Conservation (phyloP, 163 green algal genomes). For the Coccomyxa subellipsoidea region DNA sequence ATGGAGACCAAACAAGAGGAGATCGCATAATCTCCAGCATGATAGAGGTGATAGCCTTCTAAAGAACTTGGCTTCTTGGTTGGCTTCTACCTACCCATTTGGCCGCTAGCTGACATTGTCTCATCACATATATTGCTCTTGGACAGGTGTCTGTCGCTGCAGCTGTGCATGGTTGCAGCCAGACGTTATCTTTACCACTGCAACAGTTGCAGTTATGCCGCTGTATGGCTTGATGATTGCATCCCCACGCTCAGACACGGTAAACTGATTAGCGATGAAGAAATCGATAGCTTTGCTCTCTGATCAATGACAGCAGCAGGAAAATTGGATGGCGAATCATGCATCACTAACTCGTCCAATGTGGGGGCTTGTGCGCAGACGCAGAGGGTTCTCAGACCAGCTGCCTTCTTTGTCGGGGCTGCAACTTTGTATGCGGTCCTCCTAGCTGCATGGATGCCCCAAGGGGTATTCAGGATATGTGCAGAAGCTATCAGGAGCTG, state of each 20-base stretch:
- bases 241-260: neutral
- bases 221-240: neutral
- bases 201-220: constrained; percentile 2
- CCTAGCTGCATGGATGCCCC: neutral
- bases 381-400: neutral
- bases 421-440: neutral
- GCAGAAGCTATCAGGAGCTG: neutral
- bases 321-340: no score
- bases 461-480: neutral
- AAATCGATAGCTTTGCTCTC: no score
- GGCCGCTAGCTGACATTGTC: no score
- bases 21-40: no score
- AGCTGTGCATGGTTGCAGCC: neutral
- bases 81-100: no score
- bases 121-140: no score
- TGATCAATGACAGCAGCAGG: no score
- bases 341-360: neutral
- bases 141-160: neutral
- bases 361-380: neutral
- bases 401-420: neutral
- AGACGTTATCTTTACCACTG: neutral
- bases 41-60: no score
- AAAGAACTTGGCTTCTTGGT: no score
- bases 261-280: no score
- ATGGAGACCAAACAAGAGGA: no score